These are phyloP conservation scores for Tausonia pullulans DNA, from an alignment of 1,284 basidiomycete species.

Conservation along the genomic window DNA sequence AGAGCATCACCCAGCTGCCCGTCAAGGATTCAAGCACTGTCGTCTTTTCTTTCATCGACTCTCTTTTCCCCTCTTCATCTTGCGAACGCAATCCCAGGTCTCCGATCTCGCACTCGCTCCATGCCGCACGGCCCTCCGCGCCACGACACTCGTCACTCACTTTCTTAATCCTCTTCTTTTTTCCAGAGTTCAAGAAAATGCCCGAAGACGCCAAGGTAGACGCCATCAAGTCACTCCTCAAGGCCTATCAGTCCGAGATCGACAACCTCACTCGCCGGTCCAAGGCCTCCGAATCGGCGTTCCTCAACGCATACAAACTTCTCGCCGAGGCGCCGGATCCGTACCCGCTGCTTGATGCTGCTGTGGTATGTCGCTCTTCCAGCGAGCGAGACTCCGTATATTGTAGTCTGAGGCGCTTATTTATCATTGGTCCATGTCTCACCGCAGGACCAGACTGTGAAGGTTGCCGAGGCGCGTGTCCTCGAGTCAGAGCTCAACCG, in stretches of 20 bases:
- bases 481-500: conserved; percentile 60
- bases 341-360: conserved; percentile 85
- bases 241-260: conserved; percentile 94
- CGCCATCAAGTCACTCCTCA: conserved; percentile 76
- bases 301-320: conserved; percentile 86
- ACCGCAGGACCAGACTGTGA: conserved; percentile 71
- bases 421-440: conserved; percentile 13
- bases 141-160: background rate
- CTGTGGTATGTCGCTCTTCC: conserved; percentile 50
- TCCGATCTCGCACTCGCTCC: background rate
- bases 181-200: conserved; percentile 81
- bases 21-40: too few relatives aligned
- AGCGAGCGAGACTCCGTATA: too few relatives aligned
- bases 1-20: too few relatives aligned
- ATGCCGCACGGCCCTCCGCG: too few relatives aligned
- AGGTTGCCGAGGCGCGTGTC: conserved; percentile 64
- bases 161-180: background rate
- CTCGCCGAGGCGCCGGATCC: conserved; percentile 91
- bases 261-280: conserved; percentile 85
- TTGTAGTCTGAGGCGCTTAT: too few relatives aligned
- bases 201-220: conserved; percentile 71
- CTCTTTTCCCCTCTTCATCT: background rate
- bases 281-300: conserved; percentile 83
- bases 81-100: background rate
- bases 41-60: too few relatives aligned